Conservation (phyloP, 2,329 filamentous ascomycete species). For the Coniochaeta ligniaria region DNA sequence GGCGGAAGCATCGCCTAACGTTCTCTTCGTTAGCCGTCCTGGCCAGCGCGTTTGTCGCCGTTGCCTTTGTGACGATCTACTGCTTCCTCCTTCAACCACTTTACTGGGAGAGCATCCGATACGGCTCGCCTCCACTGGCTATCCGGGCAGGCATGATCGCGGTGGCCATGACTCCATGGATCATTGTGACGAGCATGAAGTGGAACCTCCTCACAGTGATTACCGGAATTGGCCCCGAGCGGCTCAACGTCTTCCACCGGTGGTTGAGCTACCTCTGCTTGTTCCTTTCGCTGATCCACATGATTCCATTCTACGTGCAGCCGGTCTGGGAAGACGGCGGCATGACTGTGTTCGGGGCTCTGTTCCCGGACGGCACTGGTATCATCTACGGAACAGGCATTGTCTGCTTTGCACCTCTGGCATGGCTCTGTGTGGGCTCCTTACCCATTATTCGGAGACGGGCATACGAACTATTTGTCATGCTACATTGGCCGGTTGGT, state of each 20-base stretch:
- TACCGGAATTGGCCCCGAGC: conserved; percentile 86
- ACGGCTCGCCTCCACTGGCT: conserved; percentile 81
- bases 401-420: conserved; percentile 72
- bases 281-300: conserved; percentile 76
- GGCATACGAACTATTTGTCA: conserved; percentile 80
- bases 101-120: conserved; percentile 81
- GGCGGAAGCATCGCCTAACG: conserved; percentile 62
- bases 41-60: conserved; percentile 57
- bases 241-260: conserved; percentile 86
- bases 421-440: conserved; percentile 80
- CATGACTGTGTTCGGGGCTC: conserved; percentile 59
- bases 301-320: conserved; percentile 82
- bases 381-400: conserved; percentile 81
- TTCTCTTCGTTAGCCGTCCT: conserved; percentile 76
- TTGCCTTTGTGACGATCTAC: conserved; percentile 71
- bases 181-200: conserved; percentile 83
- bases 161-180: conserved; percentile 88
- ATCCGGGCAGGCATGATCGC: conserved; percentile 87
- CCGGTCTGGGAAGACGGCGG: conserved; percentile 79
- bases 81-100: conserved; percentile 82
- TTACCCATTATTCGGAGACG: conserved; percentile 68
- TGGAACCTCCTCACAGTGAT: conserved; percentile 77
- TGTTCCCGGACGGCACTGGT: conserved; percentile 58
- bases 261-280: conserved; percentile 87
- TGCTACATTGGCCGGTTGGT: conserved; percentile 75